Evolutionary conservation across 352 stramenopile genomes (phyloP), one percentile per base, ranked within the genome.

Genomic region (Peronospora destructor): DNA sequence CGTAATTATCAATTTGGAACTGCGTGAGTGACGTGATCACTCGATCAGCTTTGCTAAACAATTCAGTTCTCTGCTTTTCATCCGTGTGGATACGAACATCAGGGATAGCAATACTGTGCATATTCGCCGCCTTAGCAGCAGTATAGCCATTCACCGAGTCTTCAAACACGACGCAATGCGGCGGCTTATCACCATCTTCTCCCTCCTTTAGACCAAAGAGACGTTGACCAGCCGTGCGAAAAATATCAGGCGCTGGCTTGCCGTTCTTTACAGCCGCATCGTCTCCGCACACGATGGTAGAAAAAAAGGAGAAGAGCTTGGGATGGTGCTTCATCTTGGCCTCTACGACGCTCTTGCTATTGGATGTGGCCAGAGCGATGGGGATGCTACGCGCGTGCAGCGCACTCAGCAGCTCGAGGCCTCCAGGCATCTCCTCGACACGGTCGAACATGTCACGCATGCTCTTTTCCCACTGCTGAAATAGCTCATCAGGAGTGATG

Each of bases 201-300:
- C 59, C 63, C 26, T 76, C 56, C 21, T 63, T 54, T 3, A 71
- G 46, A 32, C 65, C 56, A 43, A 82, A 71, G 14, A 91, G 60
- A 5, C 79, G 66, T 47, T 76, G 61, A 8, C 64, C 76, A 2
- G 82, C 79, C 4, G 66, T 71, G 29, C 83, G 64, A 47, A 92
- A 92, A 66, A 92, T 92, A 51, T 92, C 79, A 7, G 82, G 82
- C 34, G 71, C 74, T 4, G 82, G 82, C 42, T 92, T 92, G 41
- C 82, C 82, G 16, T 55, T 56, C 43, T 76, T 70, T 7, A 92
- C 76, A 4, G 68, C 68, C 0, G 73, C 61, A 58, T 92, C 76
- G 30, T 92, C 75, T n/a, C 82, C 82, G 12, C 71, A 85, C 37
- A 92, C 79, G 29, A 89, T 78, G 11, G 84, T 75, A 3, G 64